A percentile compares a stretch with the other conserved stretches of the same genome.
Conservation (phyloP, 805 yeast species). For the Yamadazyma scolyti region DNA sequence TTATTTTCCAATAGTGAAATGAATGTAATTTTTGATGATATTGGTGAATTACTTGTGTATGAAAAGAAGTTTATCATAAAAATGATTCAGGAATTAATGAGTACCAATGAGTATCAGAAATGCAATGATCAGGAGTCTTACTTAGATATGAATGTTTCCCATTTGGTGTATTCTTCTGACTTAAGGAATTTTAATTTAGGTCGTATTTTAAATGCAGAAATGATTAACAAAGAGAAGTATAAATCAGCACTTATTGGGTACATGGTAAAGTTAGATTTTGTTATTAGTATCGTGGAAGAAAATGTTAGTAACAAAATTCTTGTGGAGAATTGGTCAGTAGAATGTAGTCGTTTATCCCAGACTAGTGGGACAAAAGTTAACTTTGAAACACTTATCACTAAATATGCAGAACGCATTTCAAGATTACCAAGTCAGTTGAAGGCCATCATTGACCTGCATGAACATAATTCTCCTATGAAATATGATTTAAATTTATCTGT, state of each 20-base stretch:
- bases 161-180: conserved; percentile 9
- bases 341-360: conserved; percentile 1
- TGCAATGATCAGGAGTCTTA: conserved; percentile 3
- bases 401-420: conserved; percentile 43
- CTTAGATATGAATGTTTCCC: conserved; percentile 4
- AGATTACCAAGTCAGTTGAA: conserved; percentile 27
- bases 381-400: conserved; percentile 26
- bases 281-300: too few relatives aligned
- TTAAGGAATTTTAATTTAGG: conserved; percentile 3
- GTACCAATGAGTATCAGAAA: background rate
- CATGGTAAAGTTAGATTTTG: too few relatives aligned
- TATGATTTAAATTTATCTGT: conserved; percentile 14
- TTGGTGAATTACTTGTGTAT: conserved; percentile 35
- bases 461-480: conserved; percentile 2
- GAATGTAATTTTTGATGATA: conserved; percentile 39
- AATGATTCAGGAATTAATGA: conserved; percentile 6
- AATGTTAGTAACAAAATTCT: too few relatives aligned
- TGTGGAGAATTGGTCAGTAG: conserved; percentile 4
- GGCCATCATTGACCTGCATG: conserved; percentile 14
- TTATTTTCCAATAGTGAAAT: conserved; percentile 32
- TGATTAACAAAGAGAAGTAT: too few relatives aligned
- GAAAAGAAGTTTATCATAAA: conserved; percentile 10
- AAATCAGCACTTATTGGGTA: too few relatives aligned
- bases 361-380: background rate
- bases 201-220: too few relatives aligned